Conservation (phyloP, 1,284 basidiomycete genomes). For the Xerocomus cyaneibrunnescens region DNA sequence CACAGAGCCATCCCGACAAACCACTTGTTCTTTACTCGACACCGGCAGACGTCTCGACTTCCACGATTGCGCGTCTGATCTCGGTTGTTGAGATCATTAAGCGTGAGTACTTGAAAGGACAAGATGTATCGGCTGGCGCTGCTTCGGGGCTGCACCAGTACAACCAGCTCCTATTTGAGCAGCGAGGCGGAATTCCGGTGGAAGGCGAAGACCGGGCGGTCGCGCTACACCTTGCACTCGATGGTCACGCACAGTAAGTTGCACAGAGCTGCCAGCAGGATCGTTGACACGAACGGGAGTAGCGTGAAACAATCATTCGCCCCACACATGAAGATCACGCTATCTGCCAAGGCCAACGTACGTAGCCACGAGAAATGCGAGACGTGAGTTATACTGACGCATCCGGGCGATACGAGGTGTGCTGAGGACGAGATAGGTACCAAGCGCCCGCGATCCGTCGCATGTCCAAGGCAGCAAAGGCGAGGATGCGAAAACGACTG, state of each 20-base stretch:
- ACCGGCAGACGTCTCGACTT: conserved; percentile 44
- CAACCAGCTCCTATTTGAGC: conserved; percentile 65
- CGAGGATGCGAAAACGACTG: conserved; percentile 50
- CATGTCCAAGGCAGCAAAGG: conserved; percentile 57
- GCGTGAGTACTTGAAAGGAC: conserved; percentile 65
- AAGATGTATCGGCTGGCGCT: conserved; percentile 42
- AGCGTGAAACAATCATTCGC: conserved; percentile 65
- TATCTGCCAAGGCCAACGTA: conserved; percentile 53
- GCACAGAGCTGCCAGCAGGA: not conserved
- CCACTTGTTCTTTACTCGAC: conserved; percentile 70
- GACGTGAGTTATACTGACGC: conserved; percentile 49
- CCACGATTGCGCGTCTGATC: conserved; percentile 64
- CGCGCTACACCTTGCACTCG: conserved; percentile 41
- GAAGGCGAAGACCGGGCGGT: conserved; percentile 37
- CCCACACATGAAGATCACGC: conserved; percentile 74
- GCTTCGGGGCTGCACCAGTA: conserved; percentile 74
- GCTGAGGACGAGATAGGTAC: conserved; percentile 42
- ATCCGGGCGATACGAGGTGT: not conserved
- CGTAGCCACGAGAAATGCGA: conserved; percentile 41
- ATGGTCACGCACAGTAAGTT: conserved; percentile 60
- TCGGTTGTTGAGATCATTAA: conserved; percentile 84
- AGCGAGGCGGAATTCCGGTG: conserved; percentile 36
- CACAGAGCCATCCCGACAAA: conserved; percentile 54
- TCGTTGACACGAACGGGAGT: conserved; percentile 6
- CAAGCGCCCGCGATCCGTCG: conserved; percentile 54